These are phyloP conservation scores for Colletotrichum lupini DNA, from an alignment of 2,329 filamentous ascomycete species.

Conservation along the genomic window DNA sequence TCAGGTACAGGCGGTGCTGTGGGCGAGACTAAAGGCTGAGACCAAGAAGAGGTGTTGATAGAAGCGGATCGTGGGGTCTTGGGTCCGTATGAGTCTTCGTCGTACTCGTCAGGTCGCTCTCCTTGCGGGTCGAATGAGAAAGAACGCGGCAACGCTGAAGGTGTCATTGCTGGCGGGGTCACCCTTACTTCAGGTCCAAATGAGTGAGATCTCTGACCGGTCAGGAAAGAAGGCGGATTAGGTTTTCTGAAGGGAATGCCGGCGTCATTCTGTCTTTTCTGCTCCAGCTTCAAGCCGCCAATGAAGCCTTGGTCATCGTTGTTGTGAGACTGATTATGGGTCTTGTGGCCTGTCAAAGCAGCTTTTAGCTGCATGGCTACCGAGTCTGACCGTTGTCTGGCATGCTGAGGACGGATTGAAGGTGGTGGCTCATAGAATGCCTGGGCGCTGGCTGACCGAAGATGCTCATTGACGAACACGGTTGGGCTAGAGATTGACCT, in stretches of 20 bases:
- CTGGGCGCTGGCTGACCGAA: slow-evolving; percentile 25
- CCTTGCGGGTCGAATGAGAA: slow-evolving; percentile 14
- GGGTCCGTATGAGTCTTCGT: not conserved
- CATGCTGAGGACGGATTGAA: slow-evolving; percentile 19
- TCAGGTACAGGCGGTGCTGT: slow-evolving; percentile 44
- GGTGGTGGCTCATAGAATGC: slow-evolving; percentile 16
- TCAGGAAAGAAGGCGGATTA: not conserved
- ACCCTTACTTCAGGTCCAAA: slow-evolving; percentile 29
- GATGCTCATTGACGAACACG: slow-evolving; percentile 17
- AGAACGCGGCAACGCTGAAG: slow-evolving; percentile 14
- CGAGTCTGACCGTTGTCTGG: slow-evolving; percentile 32
- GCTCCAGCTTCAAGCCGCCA: slow-evolving; percentile 53
- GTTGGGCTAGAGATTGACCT: slow-evolving; percentile 27
- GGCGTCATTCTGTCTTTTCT: slow-evolving; percentile 47
- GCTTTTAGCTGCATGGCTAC: slow-evolving; percentile 35
- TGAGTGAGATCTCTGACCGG: slow-evolving; percentile 25
- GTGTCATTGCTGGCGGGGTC: not conserved
- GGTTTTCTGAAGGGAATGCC: slow-evolving; percentile 15
- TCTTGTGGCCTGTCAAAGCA: slow-evolving; percentile 34
- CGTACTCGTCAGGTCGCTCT: not conserved
- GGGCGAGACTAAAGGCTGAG: slow-evolving; percentile 42
- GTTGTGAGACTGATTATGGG: not conserved
- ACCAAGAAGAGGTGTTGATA: slow-evolving; percentile 27
- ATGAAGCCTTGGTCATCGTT: slow-evolving; percentile 49
- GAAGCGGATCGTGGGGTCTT: slow-evolving; percentile 5